Evolutionary conservation across 495 filamentous ascomycete species (phyloP).

Genomic region (Podospora sp.): DNA sequence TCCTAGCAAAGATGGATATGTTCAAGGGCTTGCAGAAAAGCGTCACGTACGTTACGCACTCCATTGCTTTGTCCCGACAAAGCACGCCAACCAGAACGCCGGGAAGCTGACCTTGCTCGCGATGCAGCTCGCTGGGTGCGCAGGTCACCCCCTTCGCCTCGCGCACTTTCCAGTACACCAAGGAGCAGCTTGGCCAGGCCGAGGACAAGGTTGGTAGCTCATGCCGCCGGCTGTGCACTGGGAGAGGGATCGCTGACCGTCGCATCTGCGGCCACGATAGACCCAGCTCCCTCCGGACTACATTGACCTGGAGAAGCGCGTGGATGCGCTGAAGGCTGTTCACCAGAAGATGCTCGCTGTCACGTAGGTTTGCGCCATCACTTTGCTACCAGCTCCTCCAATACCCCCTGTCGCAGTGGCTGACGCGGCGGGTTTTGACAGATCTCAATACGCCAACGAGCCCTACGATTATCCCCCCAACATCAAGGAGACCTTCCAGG

Average conservation of each 20-base stretch:
- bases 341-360: constrained; percentile 96
- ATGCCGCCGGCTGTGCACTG: background rate
- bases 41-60: constrained; percentile 31
- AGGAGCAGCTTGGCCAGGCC: constrained; percentile 92
- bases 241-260: constrained; percentile 2
- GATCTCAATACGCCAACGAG: constrained; percentile 94
- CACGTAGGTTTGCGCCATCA: constrained; percentile 65
- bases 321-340: constrained; percentile 95
- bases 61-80: background rate
- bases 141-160: constrained; percentile 86
- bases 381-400: background rate
- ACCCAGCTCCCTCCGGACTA: constrained; percentile 97
- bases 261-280: constrained; percentile 41
- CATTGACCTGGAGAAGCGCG: constrained; percentile 96
- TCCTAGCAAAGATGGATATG: constrained; percentile 32
- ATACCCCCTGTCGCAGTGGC: background rate
- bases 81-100: background rate
- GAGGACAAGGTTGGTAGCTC: constrained; percentile 77
- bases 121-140: constrained; percentile 47
- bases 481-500: constrained; percentile 95
- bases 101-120: constrained; percentile 25
- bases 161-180: constrained; percentile 93
- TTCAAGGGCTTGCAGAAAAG: constrained; percentile 43
- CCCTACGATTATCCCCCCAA: constrained; percentile 99
- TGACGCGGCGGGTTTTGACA: constrained; percentile 38